A percentile compares a stretch with the other conserved stretches of the same genome.
These are phyloP conservation scores for Backusella australiensis DNA, from an alignment of 192 early-diverging fungal genomes.

Conservation along the genomic window DNA sequence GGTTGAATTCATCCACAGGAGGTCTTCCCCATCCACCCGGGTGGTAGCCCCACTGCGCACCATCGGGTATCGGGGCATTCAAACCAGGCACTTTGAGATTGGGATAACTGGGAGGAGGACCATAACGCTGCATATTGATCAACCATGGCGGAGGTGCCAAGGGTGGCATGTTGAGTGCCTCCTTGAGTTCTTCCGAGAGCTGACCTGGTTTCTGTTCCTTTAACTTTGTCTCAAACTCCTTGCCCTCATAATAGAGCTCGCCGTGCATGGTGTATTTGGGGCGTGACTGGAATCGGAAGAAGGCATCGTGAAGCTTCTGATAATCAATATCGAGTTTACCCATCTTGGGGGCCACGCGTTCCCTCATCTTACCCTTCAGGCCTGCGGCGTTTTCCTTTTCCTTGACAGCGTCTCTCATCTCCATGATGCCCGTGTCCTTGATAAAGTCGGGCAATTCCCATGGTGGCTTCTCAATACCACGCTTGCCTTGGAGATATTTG, in stretches of 20 bases:
- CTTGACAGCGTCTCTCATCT: conserved; percentile 85
- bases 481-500: conserved; percentile 96
- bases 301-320: conserved; percentile 96
- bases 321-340: conserved; percentile 96
- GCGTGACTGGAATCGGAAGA: conserved; percentile 93
- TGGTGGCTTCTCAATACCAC: conserved; percentile 93
- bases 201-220: conserved; percentile 87
- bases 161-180: conserved; percentile 88
- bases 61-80: conserved; percentile 94
- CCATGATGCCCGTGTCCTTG: conserved; percentile 96
- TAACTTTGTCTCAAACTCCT: conserved; percentile 89
- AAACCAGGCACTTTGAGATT: conserved; percentile 88
- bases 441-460: conserved; percentile 97
- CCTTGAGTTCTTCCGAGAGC: conserved; percentile 82
- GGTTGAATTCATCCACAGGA: conserved; percentile 81
- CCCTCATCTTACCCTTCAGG: conserved; percentile 82
- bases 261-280: conserved; percentile 73
- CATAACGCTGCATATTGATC: conserved; percentile 97
- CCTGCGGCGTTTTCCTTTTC: conserved; percentile 84
- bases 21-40: conserved; percentile 93
- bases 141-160: conserved; percentile 96
- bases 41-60: conserved; percentile 98
- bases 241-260: conserved; percentile 95
- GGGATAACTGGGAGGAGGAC: conserved; percentile 94
- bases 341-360: conserved; percentile 92